Conservation (phyloP, 805 yeast genomes). For the Starmerella geochares region DNA sequence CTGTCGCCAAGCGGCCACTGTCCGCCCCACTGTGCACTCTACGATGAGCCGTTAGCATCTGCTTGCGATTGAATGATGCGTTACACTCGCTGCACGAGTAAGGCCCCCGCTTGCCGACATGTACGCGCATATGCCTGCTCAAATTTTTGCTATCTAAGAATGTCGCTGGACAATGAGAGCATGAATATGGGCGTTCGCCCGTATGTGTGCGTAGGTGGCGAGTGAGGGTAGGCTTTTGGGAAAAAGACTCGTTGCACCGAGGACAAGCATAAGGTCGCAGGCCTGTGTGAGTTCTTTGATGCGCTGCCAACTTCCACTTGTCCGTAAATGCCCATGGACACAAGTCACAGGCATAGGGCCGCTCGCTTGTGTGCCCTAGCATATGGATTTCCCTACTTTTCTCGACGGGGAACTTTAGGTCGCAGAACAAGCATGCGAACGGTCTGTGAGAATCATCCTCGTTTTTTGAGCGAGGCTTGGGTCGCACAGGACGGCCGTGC, state of each 20-base stretch:
- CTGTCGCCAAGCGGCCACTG: background rate
- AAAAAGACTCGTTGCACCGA: background rate
- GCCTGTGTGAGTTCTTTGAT: background rate
- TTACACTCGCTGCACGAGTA: background rate
- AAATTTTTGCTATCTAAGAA: conserved; percentile 3
- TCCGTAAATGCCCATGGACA: conserved; percentile 6
- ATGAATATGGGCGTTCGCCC: conserved; percentile 2
- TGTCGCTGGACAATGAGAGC: background rate
- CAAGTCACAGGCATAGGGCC: background rate
- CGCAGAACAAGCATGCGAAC: background rate
- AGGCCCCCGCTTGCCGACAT: conserved; percentile 3
- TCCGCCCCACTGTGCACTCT: background rate
- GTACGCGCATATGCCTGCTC: background rate
- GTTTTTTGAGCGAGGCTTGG: background rate
- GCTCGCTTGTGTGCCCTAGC: background rate
- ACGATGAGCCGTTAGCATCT: conserved; percentile 1
- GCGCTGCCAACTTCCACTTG: conserved; percentile 5
- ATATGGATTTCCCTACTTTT: background rate
- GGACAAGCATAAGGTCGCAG: conserved; percentile 1
- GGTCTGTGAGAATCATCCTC: background rate
- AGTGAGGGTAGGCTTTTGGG: background rate
- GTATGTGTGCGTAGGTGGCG: conserved; percentile 4
- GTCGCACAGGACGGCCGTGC: too few species aligned
- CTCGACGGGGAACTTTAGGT: background rate
- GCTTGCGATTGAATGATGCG: conserved; percentile 5